Percentiles rank a stretch among this genome's conserved stretches.
These are phyloP conservation scores for Hirsutella rhossiliensis DNA, from an alignment of 2,329 filamentous ascomycete species.

Conservation along the genomic window DNA sequence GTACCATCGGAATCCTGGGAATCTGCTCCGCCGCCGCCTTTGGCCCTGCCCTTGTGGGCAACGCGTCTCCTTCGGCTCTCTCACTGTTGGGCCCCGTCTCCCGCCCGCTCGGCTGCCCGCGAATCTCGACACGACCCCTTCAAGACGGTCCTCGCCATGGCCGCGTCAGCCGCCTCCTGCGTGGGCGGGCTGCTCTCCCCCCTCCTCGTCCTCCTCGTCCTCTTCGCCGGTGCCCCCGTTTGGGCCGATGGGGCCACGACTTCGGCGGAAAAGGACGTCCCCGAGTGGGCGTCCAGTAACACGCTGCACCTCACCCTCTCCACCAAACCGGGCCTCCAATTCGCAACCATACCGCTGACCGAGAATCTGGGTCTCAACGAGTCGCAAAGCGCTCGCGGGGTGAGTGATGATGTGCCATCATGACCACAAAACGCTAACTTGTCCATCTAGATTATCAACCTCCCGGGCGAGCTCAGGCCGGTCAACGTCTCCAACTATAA, in stretches of 20 bases:
- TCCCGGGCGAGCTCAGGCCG: conserved; percentile 31
- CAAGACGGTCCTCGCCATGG: neutral
- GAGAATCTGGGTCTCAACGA: conserved; percentile 28
- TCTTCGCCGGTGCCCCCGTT: conserved; percentile 15
- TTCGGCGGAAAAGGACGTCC: conserved; percentile 20
- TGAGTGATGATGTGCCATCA: conserved; percentile 14
- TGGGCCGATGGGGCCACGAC: conserved; percentile 22
- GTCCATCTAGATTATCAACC: conserved; percentile 24
- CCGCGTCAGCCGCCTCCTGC: neutral
- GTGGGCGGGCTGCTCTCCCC: neutral
- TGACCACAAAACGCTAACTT: neutral
- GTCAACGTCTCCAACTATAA: conserved; percentile 33
- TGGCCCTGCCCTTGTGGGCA: neutral
- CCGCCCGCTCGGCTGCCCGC: neutral
- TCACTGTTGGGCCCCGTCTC: neutral
- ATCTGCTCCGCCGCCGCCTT: neutral
- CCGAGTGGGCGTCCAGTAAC: conserved; percentile 25
- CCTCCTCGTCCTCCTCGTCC: conserved; percentile 11
- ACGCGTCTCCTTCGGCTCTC: neutral
- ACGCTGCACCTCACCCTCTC: conserved; percentile 29
- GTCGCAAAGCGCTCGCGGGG: conserved; percentile 21
- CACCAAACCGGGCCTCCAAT: conserved; percentile 19
- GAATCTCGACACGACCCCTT: neutral
- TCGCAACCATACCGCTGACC: conserved; percentile 34
- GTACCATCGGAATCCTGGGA: neutral